Conservation (phyloP, 2,329 filamentous ascomycete species). For the Fonsecaea pugnacius region DNA sequence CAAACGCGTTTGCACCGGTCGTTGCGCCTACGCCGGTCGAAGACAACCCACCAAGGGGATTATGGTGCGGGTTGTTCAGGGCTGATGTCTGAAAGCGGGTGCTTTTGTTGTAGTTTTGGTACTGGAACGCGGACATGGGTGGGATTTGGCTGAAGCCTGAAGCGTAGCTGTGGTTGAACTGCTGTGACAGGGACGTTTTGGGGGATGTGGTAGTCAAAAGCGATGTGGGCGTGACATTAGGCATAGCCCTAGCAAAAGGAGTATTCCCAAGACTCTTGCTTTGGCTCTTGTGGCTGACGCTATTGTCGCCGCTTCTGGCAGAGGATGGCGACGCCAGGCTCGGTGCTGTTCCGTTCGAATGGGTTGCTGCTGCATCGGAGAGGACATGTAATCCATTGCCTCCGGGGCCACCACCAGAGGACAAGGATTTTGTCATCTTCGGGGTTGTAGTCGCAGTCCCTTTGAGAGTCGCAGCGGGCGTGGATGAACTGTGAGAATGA, state of each 20-base stretch:
- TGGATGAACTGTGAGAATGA: neutral
- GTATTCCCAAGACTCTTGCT: neutral
- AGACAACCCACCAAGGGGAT: neutral
- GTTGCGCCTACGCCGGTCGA: no score
- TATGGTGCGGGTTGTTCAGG: neutral
- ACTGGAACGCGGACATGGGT: neutral
- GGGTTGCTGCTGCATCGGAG: slow-evolving; percentile 36
- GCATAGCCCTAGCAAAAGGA: neutral
- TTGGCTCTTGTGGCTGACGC: no score
- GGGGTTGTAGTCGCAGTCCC: neutral
- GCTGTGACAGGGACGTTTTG: slow-evolving; percentile 2
- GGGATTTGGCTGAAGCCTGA: slow-evolving; percentile 7
- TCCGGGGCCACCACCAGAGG: neutral
- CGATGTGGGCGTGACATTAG: neutral
- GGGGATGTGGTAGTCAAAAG: neutral
- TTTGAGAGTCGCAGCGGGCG: neutral
- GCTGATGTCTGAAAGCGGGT: neutral
- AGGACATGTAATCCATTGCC: slow-evolving; percentile 35
- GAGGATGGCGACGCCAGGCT: slow-evolving; percentile 3
- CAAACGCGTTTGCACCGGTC: neutral
- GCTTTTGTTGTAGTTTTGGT: slow-evolving; percentile 5
- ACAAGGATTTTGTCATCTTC: neutral
- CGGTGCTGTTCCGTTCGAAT: slow-evolving; percentile 14
- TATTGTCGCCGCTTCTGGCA: neutral
- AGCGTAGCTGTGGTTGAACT: slow-evolving; percentile 9